A percentile compares a stretch with the other conserved stretches of the same genome.
These are phyloP conservation scores for Angophora floribunda DNA, from an alignment of 345 rosid genomes.

Conservation along the genomic window DNA sequence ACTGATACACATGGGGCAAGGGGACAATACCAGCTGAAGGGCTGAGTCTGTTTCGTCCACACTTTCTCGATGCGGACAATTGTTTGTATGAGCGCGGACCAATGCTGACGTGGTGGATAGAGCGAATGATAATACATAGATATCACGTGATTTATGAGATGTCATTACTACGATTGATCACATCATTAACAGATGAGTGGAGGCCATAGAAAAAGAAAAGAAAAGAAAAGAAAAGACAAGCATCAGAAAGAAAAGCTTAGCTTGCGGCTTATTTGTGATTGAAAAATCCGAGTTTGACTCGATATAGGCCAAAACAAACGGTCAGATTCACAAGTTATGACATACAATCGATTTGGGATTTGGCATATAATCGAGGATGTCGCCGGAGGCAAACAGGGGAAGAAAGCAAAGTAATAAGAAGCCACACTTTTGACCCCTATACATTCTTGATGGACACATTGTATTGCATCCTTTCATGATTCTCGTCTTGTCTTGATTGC, in stretches of 20 bases:
- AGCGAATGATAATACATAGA: background rate
- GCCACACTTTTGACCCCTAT: background rate
- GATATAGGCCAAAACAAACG: background rate
- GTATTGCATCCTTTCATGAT: background rate
- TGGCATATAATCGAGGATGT: background rate
- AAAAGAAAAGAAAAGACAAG: background rate
- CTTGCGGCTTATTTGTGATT: background rate
- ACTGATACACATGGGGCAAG: background rate
- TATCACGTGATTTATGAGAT: background rate
- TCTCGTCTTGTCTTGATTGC: background rate
- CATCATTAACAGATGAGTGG: background rate
- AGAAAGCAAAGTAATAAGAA: background rate
- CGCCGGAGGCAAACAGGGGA: background rate
- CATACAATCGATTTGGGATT: background rate
- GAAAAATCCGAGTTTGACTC: background rate
- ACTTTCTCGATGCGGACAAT: background rate
- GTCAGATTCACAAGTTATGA: background rate
- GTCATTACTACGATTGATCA: background rate
- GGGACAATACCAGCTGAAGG: background rate
- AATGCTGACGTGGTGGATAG: background rate
- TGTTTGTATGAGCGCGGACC: fast-evolving
- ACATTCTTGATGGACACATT: background rate
- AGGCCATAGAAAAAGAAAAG: background rate
- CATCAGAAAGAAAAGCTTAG: background rate
- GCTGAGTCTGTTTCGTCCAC: background rate